A percentile compares a stretch with the other conserved stretches of the same genome.
Conservation (phyloP, 192 early-diverging fungal genomes). For the Glomus cerebriforme region DNA sequence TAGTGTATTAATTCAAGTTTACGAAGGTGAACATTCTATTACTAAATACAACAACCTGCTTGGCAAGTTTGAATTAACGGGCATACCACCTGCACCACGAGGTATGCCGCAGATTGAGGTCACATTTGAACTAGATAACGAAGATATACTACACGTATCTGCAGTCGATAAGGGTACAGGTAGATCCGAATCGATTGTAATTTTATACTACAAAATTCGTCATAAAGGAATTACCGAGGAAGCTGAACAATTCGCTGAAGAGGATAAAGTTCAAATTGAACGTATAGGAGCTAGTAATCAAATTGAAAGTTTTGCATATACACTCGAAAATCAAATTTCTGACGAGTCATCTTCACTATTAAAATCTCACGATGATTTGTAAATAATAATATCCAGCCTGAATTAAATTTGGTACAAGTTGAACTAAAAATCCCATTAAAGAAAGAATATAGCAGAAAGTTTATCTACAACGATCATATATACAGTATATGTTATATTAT, state of each 20-base stretch:
- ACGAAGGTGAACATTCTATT: constrained; percentile 93
- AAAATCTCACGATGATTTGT: no score
- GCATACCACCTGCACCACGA: constrained; percentile 92
- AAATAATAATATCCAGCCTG: no score
- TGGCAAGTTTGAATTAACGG: constrained; percentile 95
- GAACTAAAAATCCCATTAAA: no score
- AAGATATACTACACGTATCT: constrained; percentile 92
- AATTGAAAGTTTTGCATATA: constrained; percentile 92
- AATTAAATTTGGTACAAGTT: no score
- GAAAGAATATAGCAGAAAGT: no score
- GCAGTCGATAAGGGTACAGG: constrained; percentile 96
- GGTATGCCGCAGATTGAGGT: constrained; percentile 98
- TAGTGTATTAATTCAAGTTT: constrained; percentile 95
- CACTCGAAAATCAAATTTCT: constrained; percentile 82
- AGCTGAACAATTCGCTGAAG: constrained; percentile 91
- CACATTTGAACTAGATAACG: constrained; percentile 92
- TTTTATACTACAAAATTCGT: constrained; percentile 96
- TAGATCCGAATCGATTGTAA: constrained; percentile 94
- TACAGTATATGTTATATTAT: no score
- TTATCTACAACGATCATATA: no score
- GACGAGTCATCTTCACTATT: no score
- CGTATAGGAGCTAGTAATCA: constrained; percentile 86
- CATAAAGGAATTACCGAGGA: constrained; percentile 95
- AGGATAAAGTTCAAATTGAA: constrained; percentile 83
- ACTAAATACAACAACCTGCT: constrained; percentile 99